Evolutionary conservation across 768 basidiomycete genomes (phyloP), one percentile per base, ranked within the genome.

Genomic region (Tubosaeta sp.): DNA sequence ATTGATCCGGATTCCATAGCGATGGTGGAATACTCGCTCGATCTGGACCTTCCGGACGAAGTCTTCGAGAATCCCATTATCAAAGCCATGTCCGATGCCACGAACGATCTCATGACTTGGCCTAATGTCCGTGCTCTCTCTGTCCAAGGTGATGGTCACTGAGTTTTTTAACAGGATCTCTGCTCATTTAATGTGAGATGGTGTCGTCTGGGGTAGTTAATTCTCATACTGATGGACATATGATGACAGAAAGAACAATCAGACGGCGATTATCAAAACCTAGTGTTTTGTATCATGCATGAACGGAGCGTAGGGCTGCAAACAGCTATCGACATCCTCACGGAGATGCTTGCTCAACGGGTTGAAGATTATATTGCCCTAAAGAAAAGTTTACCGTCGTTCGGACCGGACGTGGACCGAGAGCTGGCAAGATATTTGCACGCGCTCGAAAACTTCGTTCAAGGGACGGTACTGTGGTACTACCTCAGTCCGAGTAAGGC

Each of bases 101-200:
- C 69, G 0, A 72, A 55, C 14, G 71, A 72, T 49, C 67, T 72
- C 16, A 73, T 72, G 71, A 73, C 71, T 1, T 72, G 71, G 71
- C 71, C 71, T n/a, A 72, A 72, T 38, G 71, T 72, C 22, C 7
- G 71, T 13, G 8, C 44, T 19, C 46, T 45, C 35, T 53, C 52
- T 38, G 42, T 48, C n/a, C 6, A 32, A 51, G 37, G 53, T 13
- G 33, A 46, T 27, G 0, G 27, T 38, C 1, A 19, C 57, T 69
- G 52, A 69, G 41, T 29, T 32, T 43, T 39, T 47, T 44, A 27
- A 58, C 26, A 68, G 66, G 63, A 65, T 54, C 64, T 60, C 35
- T 62, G 63, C 29, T 63, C 62, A 17, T 66, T 68, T 50, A 65
- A 68, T 45, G 58, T 64, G 55, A 63, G 71, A 25, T 6, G 22